These are phyloP conservation scores for Mrakia blollopis DNA, from an alignment of 768 basidiomycete genomes.

Conservation along the genomic window DNA sequence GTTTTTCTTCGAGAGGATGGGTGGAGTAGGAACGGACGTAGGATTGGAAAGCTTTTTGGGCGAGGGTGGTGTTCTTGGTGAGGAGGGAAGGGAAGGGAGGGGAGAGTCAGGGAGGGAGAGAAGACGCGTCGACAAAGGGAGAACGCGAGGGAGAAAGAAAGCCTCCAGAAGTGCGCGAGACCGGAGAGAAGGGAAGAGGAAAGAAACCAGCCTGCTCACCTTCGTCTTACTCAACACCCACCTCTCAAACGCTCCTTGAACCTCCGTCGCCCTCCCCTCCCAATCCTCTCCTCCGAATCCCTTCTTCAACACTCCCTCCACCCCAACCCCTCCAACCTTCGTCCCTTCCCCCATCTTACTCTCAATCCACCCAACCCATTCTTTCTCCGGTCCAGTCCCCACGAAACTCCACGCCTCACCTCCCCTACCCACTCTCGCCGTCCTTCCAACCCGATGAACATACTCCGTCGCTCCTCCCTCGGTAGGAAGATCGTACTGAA, in stretches of 20 bases:
- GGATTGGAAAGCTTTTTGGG: slow-evolving; percentile 80
- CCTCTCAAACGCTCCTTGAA: slow-evolving; percentile 87
- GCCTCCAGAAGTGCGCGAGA: background rate
- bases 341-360: slow-evolving; percentile 64
- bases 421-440: slow-evolving; percentile 89
- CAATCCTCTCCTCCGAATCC: slow-evolving; percentile 90
- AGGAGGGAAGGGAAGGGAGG: slow-evolving; percentile 9
- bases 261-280: slow-evolving; percentile 87
- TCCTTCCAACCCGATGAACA: slow-evolving; percentile 92
- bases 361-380: slow-evolving; percentile 89
- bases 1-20: slow-evolving; percentile 89
- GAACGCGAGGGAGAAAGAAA: slow-evolving; percentile 2
- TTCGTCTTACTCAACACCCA: slow-evolving; percentile 75
- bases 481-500: slow-evolving; percentile 96
- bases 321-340: slow-evolving; percentile 56
- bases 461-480: slow-evolving; percentile 96
- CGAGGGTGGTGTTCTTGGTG: slow-evolving; percentile 75
- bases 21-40: slow-evolving; percentile 96
- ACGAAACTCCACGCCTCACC: slow-evolving; percentile 96
- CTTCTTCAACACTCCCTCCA: slow-evolving; percentile 65
- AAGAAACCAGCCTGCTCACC: slow-evolving; percentile 49
- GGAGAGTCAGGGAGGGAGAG: background rate
- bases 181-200: too few species aligned
- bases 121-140: slow-evolving; percentile 12
- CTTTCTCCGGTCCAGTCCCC: slow-evolving; percentile 67